Conservation (phyloP, 805 yeast genomes). For the Metschnikowia aberdeeniae region DNA sequence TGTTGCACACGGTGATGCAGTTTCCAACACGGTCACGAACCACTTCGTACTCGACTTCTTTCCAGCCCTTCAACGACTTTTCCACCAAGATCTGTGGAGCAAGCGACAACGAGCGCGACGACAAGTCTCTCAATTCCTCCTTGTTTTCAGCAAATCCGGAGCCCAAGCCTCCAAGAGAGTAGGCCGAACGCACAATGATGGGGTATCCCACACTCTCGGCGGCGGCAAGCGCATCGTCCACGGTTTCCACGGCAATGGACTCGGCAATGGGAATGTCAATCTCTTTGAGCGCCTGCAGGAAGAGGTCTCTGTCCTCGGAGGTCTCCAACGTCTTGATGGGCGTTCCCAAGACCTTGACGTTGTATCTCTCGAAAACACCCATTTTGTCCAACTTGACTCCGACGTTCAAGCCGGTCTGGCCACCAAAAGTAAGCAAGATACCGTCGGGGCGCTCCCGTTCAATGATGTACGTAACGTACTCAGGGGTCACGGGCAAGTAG, state of each 20-base stretch:
- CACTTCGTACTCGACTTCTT: constrained; percentile 97
- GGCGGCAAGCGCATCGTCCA: constrained; percentile 90
- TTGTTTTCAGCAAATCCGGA: constrained; percentile 91
- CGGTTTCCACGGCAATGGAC: constrained; percentile 90
- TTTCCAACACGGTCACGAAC: constrained; percentile 94
- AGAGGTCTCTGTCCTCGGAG: constrained; percentile 95
- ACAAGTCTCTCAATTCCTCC: constrained; percentile 78
- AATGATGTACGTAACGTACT: constrained; percentile 89
- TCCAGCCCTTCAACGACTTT: constrained; percentile 98
- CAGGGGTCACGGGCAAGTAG: constrained; percentile 95
- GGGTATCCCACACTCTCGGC: constrained; percentile 90
- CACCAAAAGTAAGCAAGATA: constrained; percentile 93
- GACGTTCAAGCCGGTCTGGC: constrained; percentile 95
- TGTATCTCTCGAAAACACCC: constrained; percentile 89
- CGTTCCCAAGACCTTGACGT: constrained; percentile 94
- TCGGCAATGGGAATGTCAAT: constrained; percentile 95
- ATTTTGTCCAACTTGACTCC: constrained; percentile 92
- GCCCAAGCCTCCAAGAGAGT: constrained; percentile 95
- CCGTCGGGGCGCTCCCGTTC: constrained; percentile 98
- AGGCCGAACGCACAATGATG: constrained; percentile 95
- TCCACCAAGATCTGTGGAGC: constrained; percentile 96
- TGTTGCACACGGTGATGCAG: constrained; percentile 98
- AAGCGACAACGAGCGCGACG: constrained; percentile 82
- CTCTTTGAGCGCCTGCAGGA: constrained; percentile 92
- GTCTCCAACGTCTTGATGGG: constrained; percentile 95